phyloP scores from a whole-genome alignment of 768 basidiomycete species.

The Leccinum arenicola region DNA sequence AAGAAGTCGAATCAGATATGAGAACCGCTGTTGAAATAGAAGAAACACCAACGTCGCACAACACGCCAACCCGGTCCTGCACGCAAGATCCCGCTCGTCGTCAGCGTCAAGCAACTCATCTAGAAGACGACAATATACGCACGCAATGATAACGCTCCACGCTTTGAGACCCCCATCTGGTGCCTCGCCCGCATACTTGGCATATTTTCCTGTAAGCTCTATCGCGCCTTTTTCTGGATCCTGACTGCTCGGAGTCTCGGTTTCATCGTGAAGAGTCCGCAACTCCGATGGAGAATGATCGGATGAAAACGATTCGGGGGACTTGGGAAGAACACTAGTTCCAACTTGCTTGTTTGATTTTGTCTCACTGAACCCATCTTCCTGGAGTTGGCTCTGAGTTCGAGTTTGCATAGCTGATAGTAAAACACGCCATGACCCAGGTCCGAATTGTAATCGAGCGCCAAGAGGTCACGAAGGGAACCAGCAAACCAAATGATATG shows the following conservation, averaged over 20 bases:
- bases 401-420: neutral
- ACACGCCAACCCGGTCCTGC: constrained; percentile 25
- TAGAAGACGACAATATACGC: neutral
- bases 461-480: neutral
- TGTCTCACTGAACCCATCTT: neutral
- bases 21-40: neutral
- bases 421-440: neutral
- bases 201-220: constrained; percentile 11
- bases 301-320: neutral
- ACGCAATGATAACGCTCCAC: constrained; percentile 32
- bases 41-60: constrained; percentile 39
- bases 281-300: neutral
- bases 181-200: constrained; percentile 20
- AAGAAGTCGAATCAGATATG: neutral
- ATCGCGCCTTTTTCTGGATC: constrained; percentile 8
- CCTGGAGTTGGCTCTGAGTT: neutral
- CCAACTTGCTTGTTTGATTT: neutral
- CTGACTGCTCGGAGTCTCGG: neutral
- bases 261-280: constrained; percentile 16
- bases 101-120: neutral
- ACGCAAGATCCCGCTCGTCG: neutral
- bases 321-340: too few species aligned
- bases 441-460: neutral
- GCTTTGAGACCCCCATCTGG: constrained; percentile 34
- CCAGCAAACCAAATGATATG: neutral